Conservation (phyloP, 768 basidiomycete genomes). For the Trametes maxima region DNA sequence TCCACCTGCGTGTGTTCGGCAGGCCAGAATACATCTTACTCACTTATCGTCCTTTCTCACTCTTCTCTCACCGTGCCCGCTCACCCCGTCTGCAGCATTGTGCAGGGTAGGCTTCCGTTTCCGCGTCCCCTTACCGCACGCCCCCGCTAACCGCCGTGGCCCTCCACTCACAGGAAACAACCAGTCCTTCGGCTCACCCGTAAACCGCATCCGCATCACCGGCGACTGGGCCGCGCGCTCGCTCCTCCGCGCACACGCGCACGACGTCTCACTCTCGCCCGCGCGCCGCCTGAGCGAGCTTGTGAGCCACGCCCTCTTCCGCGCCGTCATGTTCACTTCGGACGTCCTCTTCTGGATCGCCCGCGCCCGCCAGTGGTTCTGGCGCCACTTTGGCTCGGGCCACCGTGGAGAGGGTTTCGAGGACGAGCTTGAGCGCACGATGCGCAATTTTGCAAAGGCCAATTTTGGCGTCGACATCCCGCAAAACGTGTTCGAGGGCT, state of each 20-base stretch:
- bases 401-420: slow-evolving; percentile 65
- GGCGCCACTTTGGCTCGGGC: slow-evolving; percentile 36
- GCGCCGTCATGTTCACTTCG: slow-evolving; percentile 61
- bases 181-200: slow-evolving; percentile 80
- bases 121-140: not conserved
- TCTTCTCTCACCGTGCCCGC: not conserved
- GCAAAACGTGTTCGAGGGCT: slow-evolving; percentile 32
- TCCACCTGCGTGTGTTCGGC: too few relatives aligned
- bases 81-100: slow-evolving; percentile 30
- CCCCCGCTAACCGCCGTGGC: not conserved
- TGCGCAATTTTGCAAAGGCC: slow-evolving; percentile 74
- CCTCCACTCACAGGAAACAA: slow-evolving; percentile 51
- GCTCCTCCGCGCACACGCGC: slow-evolving; percentile 47
- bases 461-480: slow-evolving; percentile 78
- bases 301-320: slow-evolving; percentile 64
- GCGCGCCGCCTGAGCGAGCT: slow-evolving; percentile 51
- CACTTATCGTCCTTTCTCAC: not conserved
- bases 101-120: slow-evolving; percentile 41
- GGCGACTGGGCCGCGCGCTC: slow-evolving; percentile 81
- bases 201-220: slow-evolving; percentile 89
- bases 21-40: too few relatives aligned
- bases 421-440: slow-evolving; percentile 76
- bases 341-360: slow-evolving; percentile 75
- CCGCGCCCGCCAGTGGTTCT: slow-evolving; percentile 51
- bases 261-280: slow-evolving; percentile 33